A percentile compares a stretch with the other conserved stretches of the same genome.
These are phyloP conservation scores for Saposhnikovia divaricata DNA, from an alignment of 129 eudicot species.

Conservation along the genomic window DNA sequence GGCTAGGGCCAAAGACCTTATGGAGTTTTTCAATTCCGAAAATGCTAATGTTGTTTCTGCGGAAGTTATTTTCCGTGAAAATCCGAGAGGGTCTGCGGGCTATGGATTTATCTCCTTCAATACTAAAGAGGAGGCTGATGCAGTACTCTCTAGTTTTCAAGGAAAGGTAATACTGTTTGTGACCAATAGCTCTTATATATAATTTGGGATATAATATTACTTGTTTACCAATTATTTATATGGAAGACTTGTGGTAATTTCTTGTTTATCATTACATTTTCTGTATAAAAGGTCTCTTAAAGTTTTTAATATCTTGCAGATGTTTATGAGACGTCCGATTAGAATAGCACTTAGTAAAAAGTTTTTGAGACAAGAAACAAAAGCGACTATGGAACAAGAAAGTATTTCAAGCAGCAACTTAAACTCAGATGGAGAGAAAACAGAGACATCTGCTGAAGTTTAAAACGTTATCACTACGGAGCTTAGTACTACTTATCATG, in stretches of 20 bases:
- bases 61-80: conserved; percentile 56
- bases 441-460: conserved; percentile 19
- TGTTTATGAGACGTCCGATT: conserved; percentile 76
- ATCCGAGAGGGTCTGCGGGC: conserved; percentile 68
- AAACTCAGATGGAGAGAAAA: conserved; percentile 21
- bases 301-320: conserved; percentile 22
- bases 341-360: conserved; percentile 59
- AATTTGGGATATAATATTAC: not conserved
- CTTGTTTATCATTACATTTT: not conserved
- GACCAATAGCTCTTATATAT: not conserved
- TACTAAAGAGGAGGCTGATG: conserved; percentile 69
- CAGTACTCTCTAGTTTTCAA: conserved; percentile 58
- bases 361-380: conserved; percentile 62
- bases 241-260: not conserved
- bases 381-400: conserved; percentile 32
- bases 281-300: not conserved
- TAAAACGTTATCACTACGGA: conserved; percentile 18
- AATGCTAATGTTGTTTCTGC: conserved; percentile 63
- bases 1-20: conserved; percentile 75
- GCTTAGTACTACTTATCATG: not conserved
- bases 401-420: conserved; percentile 20
- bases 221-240: not conserved
- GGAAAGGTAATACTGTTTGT: conserved; percentile 58
- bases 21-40: conserved; percentile 61
- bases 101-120: conserved; percentile 82